Evolutionary conservation across 768 basidiomycete species (phyloP), one percentile per base, ranked within the genome.

Genomic region (Trametes meyenii): DNA sequence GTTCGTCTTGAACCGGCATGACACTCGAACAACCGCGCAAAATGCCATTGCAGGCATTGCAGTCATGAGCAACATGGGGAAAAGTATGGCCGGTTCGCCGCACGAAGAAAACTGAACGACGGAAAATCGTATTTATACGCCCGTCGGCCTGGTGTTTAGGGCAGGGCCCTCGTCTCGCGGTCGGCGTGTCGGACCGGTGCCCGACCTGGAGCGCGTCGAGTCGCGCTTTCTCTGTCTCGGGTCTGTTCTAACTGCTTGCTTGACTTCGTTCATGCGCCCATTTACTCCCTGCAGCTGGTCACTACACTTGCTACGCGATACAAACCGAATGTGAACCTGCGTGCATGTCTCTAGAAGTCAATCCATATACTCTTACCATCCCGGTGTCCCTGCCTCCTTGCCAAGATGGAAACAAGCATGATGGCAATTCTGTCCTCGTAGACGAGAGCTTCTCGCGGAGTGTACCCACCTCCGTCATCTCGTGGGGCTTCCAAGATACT

Each of bases 41-140:
- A 46, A 53, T 62, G 60, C 46, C 29, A 24, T 26, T 46, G 35
- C 17, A 65, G 74, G 77, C 57, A 61, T 46, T 73, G 81, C 86
- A 78, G 83, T 80, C 79, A 89, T 87, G 90, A 92, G 90, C 90
- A 92, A 92, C 90, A 89, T 84, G 84, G 90, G 90, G 87, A 88
- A 89, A 76, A 71, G 73, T 67, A 80, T 83, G 81, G 84, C 85
- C 86, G 87, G 85, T 90, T 80, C 79, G 90, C 90, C 90, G 90
- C 90, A 92, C 90, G 57, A 79, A 77, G 75, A 70, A 74, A 71
- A 62, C n/a, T n/a, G n/a, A n/a, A n/a, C n/a, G n/a, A n/a, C n/a
- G n/a, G n/a, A n/a, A n/a, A n/a, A n/a, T n/a, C n/a, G n/a, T n/a
- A n/a, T 50, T 36, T 62, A 52, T 52, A 58, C 14, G 8, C 17